phyloP scores from a whole-genome alignment of 768 basidiomycete genomes.

The Strobilomyces echinocephalus region DNA sequence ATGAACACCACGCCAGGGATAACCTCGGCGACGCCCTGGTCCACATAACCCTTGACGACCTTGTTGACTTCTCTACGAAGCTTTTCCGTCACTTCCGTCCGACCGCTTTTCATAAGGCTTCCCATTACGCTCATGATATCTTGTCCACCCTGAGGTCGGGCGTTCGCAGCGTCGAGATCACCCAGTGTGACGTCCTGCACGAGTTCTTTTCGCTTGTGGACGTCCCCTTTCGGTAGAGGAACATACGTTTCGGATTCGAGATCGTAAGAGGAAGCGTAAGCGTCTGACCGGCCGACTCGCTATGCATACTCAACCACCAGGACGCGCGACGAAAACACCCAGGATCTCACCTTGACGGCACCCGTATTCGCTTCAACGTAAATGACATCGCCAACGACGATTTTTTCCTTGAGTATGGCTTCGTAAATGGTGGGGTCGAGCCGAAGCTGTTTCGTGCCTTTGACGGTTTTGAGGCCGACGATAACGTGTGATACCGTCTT shows the following conservation, averaged over 20 bases:
- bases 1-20: conserved; percentile 98
- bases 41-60: conserved; percentile 94
- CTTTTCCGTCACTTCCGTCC: conserved; percentile 98
- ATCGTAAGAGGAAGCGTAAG: conserved; percentile 96
- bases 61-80: conserved; percentile 94
- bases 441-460: conserved; percentile 89
- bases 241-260: conserved; percentile 98
- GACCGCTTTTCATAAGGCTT: conserved; percentile 80
- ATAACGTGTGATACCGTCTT: conserved; percentile 99
- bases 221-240: conserved; percentile 93
- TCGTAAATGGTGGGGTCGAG: conserved; percentile 96
- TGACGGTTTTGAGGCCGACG: conserved; percentile 91
- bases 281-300: conserved; percentile 95
- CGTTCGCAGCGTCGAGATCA: conserved; percentile 95
- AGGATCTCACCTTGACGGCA: conserved; percentile 74
- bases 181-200: conserved; percentile 94
- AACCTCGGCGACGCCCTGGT: conserved; percentile 96
- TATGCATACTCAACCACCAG: conserved; percentile 28
- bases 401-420: conserved; percentile 94
- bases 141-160: conserved; percentile 92
- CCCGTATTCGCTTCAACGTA: conserved; percentile 93
- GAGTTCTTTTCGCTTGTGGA: conserved; percentile 92
- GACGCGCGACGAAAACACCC: neutral
- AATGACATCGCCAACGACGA: conserved; percentile 93
- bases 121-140: conserved; percentile 99